Base-by-base conservation (phyloP, 371 early-diverging fungal genomes). In the Syncephalastrum contaminatum region DNA sequence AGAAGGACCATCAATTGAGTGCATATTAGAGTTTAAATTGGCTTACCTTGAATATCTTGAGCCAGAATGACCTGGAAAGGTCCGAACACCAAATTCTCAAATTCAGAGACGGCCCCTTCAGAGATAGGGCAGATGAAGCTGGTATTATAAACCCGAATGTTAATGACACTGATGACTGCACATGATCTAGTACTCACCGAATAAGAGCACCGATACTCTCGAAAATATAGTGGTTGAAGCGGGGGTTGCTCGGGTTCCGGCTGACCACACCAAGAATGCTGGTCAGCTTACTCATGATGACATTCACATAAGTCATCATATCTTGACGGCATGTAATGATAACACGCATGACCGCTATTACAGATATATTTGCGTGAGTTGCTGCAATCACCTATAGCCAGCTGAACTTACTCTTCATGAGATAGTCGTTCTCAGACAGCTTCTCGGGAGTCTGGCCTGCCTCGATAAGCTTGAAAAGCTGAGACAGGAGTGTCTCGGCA, bases 181-280 rank as follows among this genome's bases (percentile, higher is more conserved):
- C 1, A 5, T 16, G 49, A 16, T 1, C 6, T 4, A 19, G 3
- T 20, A 48, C 55, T 18, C 53, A 88, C 77, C 91, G 78, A 58
- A 96, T 88, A 64, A 97, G 66, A 6, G 92, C 87, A 16, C 91
- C 93, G 50, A 99, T 82, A 16, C 93, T 82, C 69, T 99, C 99
- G 69, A 97, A 99, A 22, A 91, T 71, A 70, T 86, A 97, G 70
- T 99, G 98, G 69, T 92, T 96, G 88, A 97, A 99, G 49, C 86
- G 87, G 4, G 99, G 98, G 72, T 99, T 97, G 71, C 91, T 90
- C 13, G 99, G 99, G 65, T 99, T 99, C 56, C 81, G 81, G 71
- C 90, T 87, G n/a, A 97, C 90, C 40, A 86, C 73, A n/a, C 80
- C 80, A 51, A 97, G 73, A 39, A 96, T 88, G 19, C 66, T 70